Evolutionary conservation across 495 filamentous ascomycete genomes (phyloP), one percentile per base, ranked within the genome.

Genomic region (Rhypophila decipiens): DNA sequence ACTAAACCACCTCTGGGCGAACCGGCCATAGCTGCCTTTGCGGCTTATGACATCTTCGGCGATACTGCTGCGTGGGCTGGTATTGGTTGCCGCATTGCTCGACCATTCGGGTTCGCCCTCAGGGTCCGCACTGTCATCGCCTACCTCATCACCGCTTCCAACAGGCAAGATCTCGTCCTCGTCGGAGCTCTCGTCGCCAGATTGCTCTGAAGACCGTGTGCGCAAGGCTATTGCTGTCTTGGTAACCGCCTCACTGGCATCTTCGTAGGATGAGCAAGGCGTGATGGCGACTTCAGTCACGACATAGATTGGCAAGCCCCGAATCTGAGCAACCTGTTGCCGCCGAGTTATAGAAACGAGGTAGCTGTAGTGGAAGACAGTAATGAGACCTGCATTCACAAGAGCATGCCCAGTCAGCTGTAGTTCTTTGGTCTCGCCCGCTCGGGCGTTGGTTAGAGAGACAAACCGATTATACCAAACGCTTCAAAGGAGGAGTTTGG

Each of bases 1-100:
- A 11, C 85, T 90, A 53, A 97, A 88, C 91, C 93, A 96, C 52
- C 80, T 82, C 50, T 87, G 79, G 0, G 91, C 87, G 61, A 96
- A 96, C 19, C 85, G 71, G 2, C 91, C 90, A 65, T 96, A 96
- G 33, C 76, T 79, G 1, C 89, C 85, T 46, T 78, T 84, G 49
- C 78, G 82, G 5, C 73, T 75, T 43, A 95, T 86, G 1, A 95
- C 90, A 66, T 96, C 88, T 69, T 94, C 78, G 0, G 83, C 87
- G 46, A 93, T 79, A 45, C 77, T 81, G 21, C 70, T 70, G 34
- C 69, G 72, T 24, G 36, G 46, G 52, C 19, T 58, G 46, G 9
- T 49, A 29, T 11, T 73, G 64, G 24, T 57, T 52, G 18, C 72
- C 62, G 46, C 62, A 64, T 42, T 77, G 65, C 10, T 66, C 53